phyloP scores from a whole-genome alignment of 768 basidiomycete species.

The Lactarius vividus region DNA sequence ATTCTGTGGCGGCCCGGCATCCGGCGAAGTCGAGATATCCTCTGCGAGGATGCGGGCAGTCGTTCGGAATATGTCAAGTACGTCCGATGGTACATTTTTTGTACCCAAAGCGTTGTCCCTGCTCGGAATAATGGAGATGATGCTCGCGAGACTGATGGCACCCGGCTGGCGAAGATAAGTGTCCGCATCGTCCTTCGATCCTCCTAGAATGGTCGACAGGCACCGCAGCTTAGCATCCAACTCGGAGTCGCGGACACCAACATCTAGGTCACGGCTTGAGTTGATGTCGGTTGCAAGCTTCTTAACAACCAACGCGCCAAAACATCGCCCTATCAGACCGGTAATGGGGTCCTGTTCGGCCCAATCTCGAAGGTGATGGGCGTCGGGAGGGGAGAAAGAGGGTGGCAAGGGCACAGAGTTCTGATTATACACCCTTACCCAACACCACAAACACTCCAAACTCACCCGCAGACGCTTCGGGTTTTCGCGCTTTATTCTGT shows the following conservation, averaged over 20 bases:
- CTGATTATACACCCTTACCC: neutral
- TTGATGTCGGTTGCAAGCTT: neutral
- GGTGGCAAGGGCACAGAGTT: too few species aligned
- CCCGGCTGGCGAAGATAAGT: neutral
- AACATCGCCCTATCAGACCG: neutral
- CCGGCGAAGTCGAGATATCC: neutral
- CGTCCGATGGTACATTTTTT: neutral
- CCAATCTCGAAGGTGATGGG: neutral
- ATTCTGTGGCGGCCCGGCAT: neutral
- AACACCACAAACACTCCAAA: slow-evolving; percentile 11
- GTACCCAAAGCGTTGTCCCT: too few species aligned
- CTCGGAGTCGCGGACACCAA: neutral
- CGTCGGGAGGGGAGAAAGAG: too few species aligned
- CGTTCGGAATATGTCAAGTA: neutral
- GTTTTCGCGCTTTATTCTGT: neutral
- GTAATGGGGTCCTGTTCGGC: neutral
- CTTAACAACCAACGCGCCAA: neutral
- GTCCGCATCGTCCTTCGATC: neutral
- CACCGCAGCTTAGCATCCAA: neutral
- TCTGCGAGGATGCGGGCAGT: neutral
- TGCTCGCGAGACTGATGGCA: neutral
- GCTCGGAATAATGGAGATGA: neutral
- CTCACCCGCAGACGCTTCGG: slow-evolving; percentile 3
- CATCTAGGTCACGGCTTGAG: too few species aligned
- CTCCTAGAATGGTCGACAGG: neutral